Evolutionary conservation across 306 rosid species (phyloP).

Genomic region (Acmispon strigosus): DNA sequence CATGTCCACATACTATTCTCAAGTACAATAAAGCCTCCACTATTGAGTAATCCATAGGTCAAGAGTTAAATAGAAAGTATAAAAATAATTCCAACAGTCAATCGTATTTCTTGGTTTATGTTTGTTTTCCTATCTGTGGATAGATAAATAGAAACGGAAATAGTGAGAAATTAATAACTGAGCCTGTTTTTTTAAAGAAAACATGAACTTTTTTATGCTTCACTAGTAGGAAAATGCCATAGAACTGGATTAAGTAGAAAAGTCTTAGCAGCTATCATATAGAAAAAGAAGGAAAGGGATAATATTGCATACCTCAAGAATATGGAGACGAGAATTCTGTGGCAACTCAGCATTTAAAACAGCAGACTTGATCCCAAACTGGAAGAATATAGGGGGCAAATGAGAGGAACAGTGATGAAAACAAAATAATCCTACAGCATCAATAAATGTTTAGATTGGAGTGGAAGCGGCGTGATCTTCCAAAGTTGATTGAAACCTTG

Average conservation of each 20-base stretch:
- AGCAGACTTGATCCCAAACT: constrained; percentile 96
- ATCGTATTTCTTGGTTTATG: too few relatives aligned
- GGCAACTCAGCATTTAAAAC: constrained; percentile 95
- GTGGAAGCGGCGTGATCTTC: neutral
- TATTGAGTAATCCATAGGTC: too few relatives aligned
- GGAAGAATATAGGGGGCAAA: constrained; percentile 17
- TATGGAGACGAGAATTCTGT: constrained; percentile 95
- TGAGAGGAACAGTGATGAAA: neutral
- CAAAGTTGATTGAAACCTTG: neutral
- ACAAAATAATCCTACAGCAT: constrained; percentile 7
- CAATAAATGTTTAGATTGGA: neutral
- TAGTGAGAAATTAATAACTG: neutral
- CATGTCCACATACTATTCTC: too few relatives aligned
- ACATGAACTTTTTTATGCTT: constrained; percentile 7
- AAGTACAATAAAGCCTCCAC: too few relatives aligned
- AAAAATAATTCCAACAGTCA: too few relatives aligned
- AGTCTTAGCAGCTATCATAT: neutral
- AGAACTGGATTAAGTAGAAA: neutral
- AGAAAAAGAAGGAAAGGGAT: neutral
- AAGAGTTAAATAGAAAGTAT: too few relatives aligned
- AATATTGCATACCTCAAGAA: constrained; percentile 67
- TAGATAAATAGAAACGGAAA: neutral
- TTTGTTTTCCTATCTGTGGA: too few relatives aligned
- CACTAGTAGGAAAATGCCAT: constrained; percentile 10
- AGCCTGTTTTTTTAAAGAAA: neutral